Evolutionary conservation across 805 yeast genomes (phyloP).

Genomic region (Yarrowia porcina): DNA sequence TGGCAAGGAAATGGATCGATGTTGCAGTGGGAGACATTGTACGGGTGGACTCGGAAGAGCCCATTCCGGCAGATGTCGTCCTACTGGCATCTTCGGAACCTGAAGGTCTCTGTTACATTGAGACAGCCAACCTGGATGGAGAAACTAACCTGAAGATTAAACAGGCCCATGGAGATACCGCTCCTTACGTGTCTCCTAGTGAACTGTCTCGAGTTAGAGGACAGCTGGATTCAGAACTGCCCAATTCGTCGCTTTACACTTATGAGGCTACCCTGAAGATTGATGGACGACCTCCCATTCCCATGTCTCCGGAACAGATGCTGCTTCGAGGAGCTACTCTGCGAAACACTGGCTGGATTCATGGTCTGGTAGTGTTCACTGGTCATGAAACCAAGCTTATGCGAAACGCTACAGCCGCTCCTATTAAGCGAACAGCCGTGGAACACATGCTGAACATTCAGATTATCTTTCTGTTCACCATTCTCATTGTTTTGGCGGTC

Average conservation of each 20-base stretch:
- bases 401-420: constrained; percentile 99
- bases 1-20: constrained; percentile 73
- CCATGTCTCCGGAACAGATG: constrained; percentile 87
- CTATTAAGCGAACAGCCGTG: constrained; percentile 94
- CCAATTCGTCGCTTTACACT: constrained; percentile 89
- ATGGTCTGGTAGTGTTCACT: constrained; percentile 89
- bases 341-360: constrained; percentile 92
- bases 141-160: constrained; percentile 96
- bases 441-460: constrained; percentile 93
- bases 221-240: constrained; percentile 76
- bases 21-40: constrained; percentile 90
- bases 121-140: constrained; percentile 96
- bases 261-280: constrained; percentile 82
- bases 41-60: constrained; percentile 77
- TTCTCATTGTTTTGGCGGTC: constrained; percentile 69
- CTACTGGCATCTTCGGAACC: constrained; percentile 92
- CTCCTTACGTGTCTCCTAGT: constrained; percentile 62
- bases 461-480: constrained; percentile 79
- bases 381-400: constrained; percentile 98
- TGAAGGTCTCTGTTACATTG: constrained; percentile 95
- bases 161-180: constrained; percentile 78
- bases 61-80: constrained; percentile 90
- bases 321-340: constrained; percentile 92
- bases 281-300: constrained; percentile 41
- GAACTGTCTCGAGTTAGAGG: constrained; percentile 56